Percentiles rank a stretch among this genome's conserved stretches.
These are phyloP conservation scores for Eucalyptus sp. DNA, from an alignment of 345 rosid genomes.

Conservation along the genomic window DNA sequence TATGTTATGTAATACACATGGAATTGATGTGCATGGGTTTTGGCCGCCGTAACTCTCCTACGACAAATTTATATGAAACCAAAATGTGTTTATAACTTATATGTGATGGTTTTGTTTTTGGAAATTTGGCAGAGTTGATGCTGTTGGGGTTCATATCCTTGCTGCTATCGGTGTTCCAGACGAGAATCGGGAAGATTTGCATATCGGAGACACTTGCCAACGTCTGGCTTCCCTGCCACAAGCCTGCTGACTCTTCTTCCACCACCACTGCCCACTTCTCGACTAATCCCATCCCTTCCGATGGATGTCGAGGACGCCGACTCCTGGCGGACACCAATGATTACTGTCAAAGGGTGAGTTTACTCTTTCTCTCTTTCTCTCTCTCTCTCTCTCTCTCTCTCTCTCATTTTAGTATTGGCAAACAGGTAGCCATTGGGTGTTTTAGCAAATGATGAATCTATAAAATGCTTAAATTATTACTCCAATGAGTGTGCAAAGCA, in stretches of 20 bases:
- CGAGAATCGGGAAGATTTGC: conserved; percentile 33
- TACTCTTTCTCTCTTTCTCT: too few species aligned
- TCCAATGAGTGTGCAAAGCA: not conserved
- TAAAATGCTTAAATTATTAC: not conserved
- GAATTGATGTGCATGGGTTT: not conserved
- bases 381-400: not conserved
- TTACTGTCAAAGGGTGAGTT: conserved; percentile 19
- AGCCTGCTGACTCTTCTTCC: not conserved
- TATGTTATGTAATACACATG: not conserved
- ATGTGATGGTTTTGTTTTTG: not conserved
- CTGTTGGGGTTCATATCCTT: conserved; percentile 76
- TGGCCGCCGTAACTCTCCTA: not conserved
- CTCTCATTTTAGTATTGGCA: not conserved
- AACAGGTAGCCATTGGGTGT: not conserved
- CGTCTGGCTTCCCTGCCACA: conserved; percentile 48
- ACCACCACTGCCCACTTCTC: conserved; percentile 21
- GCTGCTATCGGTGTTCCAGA: conserved; percentile 54
- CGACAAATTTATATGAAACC: not conserved
- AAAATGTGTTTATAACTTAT: not conserved
- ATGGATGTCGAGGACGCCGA: conserved; percentile 5
- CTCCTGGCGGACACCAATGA: conserved; percentile 38
- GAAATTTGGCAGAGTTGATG: conserved; percentile 58
- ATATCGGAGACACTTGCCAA: conserved; percentile 26
- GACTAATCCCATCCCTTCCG: not conserved
- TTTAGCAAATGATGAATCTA: not conserved